Evolutionary conservation across 2,329 filamentous ascomycete species (phyloP).

Genomic region (Paraconiothyrium brasiliense): DNA sequence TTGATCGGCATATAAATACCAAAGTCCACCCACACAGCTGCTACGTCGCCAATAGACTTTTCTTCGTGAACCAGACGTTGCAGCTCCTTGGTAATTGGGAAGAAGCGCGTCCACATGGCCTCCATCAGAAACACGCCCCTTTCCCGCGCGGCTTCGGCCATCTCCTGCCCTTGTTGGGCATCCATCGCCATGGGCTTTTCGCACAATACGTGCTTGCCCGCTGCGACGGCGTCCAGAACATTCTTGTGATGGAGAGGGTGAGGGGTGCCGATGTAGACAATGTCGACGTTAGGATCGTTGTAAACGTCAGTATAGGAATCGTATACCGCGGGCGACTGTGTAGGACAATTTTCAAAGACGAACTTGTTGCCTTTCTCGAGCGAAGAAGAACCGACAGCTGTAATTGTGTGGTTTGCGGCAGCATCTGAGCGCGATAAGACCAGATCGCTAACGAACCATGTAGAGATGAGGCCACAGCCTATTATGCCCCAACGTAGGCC

Average conservation of each 20-base stretch:
- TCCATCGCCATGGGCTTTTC: constrained; percentile 92
- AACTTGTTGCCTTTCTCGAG: constrained; percentile 2
- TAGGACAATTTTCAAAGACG: background rate
- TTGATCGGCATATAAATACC: constrained; percentile 69
- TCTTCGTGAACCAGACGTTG: constrained; percentile 66
- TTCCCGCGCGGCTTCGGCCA: constrained; percentile 74
- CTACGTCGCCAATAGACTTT: constrained; percentile 66
- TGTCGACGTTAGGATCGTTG: constrained; percentile 79
- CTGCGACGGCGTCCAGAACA: constrained; percentile 79
- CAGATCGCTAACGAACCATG: constrained; percentile 18
- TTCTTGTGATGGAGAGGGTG: constrained; percentile 96
- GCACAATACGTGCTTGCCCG: constrained; percentile 87
- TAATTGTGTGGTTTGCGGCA: constrained; percentile 24
- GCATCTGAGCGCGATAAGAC: constrained; percentile 18
- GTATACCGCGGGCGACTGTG: constrained; percentile 57
- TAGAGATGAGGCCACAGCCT: constrained; percentile 20
- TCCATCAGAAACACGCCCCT: constrained; percentile 65
- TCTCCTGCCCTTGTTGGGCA: constrained; percentile 75
- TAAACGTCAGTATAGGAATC: constrained; percentile 85
- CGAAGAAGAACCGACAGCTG: constrained; percentile 28
- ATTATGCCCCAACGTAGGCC: constrained; percentile 13
- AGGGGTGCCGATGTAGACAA: constrained; percentile 88
- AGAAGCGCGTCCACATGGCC: constrained; percentile 89
- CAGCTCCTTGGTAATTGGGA: constrained; percentile 79
- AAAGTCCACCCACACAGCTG: constrained; percentile 61